Conservation (phyloP, 305 asterid genomes). For the Fraxinus floribunda region DNA sequence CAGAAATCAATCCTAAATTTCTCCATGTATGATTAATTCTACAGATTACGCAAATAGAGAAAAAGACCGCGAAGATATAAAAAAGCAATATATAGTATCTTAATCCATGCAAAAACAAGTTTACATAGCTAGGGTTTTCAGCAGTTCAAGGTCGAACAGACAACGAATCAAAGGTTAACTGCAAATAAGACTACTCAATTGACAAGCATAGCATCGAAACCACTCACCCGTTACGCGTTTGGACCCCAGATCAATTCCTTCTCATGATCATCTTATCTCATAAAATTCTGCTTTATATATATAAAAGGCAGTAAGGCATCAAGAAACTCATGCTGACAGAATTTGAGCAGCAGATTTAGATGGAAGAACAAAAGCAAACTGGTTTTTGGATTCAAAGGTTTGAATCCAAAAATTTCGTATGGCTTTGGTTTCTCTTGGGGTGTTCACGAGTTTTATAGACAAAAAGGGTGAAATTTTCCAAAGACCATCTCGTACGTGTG, state of each 20-base stretch:
- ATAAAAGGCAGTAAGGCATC: not conserved
- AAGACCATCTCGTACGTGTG: not conserved
- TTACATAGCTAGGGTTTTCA: not conserved
- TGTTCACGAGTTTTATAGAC: not conserved
- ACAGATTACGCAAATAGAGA: not conserved
- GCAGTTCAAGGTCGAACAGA: constrained; percentile 18
- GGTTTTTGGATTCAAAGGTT: not conserved
- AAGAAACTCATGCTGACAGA: not conserved
- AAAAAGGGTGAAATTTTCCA: not conserved
- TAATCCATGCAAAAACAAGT: not conserved
- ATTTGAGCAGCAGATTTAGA: not conserved
- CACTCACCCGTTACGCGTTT: not conserved
- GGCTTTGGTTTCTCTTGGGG: not conserved
- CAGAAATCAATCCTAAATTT: not conserved
- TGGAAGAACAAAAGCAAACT: not conserved
- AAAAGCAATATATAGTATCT: not conserved
- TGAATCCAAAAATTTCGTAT: not conserved
- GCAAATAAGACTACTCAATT: constrained; percentile 10
- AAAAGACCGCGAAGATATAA: not conserved
- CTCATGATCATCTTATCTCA: not conserved
- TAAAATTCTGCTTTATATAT: no score
- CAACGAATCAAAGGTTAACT: constrained; percentile 19
- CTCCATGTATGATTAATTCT: not conserved
- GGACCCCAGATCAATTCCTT: not conserved
- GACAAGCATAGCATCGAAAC: constrained; percentile 17